A percentile compares a stretch with the other conserved stretches of the same genome.
phyloP scores from a whole-genome alignment of 441 rosid species.

The Gossypium lobatum region DNA sequence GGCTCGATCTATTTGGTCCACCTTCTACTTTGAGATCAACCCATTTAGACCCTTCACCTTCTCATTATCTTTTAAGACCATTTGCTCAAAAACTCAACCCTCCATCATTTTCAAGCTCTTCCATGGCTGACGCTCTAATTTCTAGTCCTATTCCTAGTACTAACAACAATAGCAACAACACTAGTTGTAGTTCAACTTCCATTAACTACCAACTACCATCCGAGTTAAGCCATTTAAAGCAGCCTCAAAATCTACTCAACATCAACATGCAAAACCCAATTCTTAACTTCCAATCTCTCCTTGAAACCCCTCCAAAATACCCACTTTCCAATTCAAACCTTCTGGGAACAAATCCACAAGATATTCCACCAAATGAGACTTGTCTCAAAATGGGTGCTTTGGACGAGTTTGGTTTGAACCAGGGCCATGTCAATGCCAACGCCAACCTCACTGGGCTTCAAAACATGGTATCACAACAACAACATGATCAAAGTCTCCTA shows the following conservation, averaged over 20 bases:
- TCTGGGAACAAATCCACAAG: constrained; percentile 24
- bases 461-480: constrained; percentile 24
- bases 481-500: constrained; percentile 27
- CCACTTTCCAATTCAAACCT: constrained; percentile 33
- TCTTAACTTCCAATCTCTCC: constrained; percentile 48
- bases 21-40: constrained; percentile 25
- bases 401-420: constrained; percentile 43
- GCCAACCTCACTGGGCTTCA: constrained; percentile 26
- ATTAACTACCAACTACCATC: constrained; percentile 31
- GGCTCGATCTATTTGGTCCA: constrained; percentile 45
- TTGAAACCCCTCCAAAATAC: constrained; percentile 4
- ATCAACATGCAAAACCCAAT: constrained; percentile 41
- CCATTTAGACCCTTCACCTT: constrained; percentile 31
- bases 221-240: constrained; percentile 35
- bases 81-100: constrained; percentile 54
- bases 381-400: constrained; percentile 35
- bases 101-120: constrained; percentile 28
- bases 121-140: constrained; percentile 30
- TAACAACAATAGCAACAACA: background rate
- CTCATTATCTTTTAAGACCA: constrained; percentile 55
- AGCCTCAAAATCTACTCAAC: constrained; percentile 36
- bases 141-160: constrained; percentile 18
- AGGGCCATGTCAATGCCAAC: constrained; percentile 23
- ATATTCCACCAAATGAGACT: constrained; percentile 16
- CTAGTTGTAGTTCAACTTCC: constrained; percentile 23